Percentiles rank a stretch among this genome's conserved stretches.
Evolutionary conservation across 2,329 filamentous ascomycete genomes (phyloP).

Genomic region (Penicillium sp.): DNA sequence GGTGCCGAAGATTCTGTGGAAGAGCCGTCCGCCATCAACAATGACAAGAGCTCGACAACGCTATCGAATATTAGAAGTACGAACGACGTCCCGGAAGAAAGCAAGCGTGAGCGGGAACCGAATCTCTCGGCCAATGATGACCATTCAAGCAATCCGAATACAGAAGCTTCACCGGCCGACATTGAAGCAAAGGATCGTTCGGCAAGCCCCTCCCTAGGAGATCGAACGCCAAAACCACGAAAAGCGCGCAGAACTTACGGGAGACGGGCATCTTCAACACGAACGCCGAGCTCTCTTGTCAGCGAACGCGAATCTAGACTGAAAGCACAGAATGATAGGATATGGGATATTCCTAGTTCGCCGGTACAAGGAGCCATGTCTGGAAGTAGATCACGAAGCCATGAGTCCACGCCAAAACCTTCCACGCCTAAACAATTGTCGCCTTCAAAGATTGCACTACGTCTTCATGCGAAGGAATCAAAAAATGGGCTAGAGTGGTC

Average conservation of each 20-base stretch:
- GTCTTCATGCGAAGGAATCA: background rate
- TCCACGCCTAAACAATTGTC: background rate
- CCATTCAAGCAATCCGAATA: background rate
- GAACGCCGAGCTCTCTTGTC: background rate
- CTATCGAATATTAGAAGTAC: background rate
- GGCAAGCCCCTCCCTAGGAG: background rate
- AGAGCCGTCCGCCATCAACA: background rate
- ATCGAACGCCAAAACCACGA: conserved; percentile 12
- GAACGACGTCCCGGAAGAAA: background rate
- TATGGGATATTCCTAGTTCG: conserved; percentile 29
- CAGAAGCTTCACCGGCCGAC: background rate
- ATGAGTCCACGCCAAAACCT: conserved; percentile 6
- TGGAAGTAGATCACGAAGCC: conserved; percentile 3
- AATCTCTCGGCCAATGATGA: background rate
- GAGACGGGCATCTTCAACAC: conserved; percentile 9
- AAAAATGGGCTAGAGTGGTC: background rate
- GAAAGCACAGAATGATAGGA: conserved; percentile 13
- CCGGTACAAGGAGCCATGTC: conserved; percentile 3
- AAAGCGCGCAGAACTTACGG: conserved; percentile 12
- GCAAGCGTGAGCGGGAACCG: background rate
- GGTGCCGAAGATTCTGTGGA: background rate
- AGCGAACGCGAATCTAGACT: background rate
- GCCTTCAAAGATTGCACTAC: background rate
- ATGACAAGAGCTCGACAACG: conserved; percentile 1
- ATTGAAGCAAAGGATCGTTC: background rate